Evolutionary conservation across 768 basidiomycete genomes (phyloP).

Genomic region (Tylopilus sp.): DNA sequence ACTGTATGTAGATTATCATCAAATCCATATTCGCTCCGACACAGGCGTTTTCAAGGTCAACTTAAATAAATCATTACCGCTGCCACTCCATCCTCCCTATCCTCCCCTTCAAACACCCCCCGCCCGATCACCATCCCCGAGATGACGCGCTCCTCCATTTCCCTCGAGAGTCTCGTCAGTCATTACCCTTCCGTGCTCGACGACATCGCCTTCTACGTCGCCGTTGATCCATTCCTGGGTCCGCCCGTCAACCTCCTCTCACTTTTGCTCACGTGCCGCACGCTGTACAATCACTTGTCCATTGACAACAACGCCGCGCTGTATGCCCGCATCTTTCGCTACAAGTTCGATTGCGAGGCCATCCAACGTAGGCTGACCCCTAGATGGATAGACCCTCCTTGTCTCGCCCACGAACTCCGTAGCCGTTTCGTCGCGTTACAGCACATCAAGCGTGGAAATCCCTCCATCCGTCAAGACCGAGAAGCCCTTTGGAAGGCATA

Average conservation of each 20-base stretch:
- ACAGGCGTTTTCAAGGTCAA: constrained; percentile 21
- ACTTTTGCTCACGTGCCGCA: constrained; percentile 38
- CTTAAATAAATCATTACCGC: constrained; percentile 25
- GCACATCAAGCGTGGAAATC: constrained; percentile 36
- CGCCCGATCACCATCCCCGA: neutral
- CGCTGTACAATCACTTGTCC: constrained; percentile 35
- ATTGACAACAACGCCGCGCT: constrained; percentile 36
- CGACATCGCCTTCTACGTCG: constrained; percentile 41
- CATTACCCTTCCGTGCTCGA: constrained; percentile 28
- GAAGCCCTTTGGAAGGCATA: constrained; percentile 55
- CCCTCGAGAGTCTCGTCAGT: constrained; percentile 20
- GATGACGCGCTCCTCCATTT: constrained; percentile 5
- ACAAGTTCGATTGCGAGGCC: constrained; percentile 44
- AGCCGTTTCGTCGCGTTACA: constrained; percentile 40
- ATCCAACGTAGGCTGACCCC: constrained; percentile 37
- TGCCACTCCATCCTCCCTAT: constrained; percentile 5
- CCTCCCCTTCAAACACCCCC: constrained; percentile 4
- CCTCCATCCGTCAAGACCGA: constrained; percentile 14
- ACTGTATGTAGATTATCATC: constrained; percentile 35
- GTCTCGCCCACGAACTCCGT: constrained; percentile 42
- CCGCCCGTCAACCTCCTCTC: constrained; percentile 40
- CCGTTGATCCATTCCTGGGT: constrained; percentile 37
- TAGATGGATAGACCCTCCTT: constrained; percentile 36
- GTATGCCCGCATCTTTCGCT: constrained; percentile 42
- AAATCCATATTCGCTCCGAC: constrained; percentile 33